These are phyloP conservation scores for Candida maesae DNA, from an alignment of 805 yeast genomes.

Conservation along the genomic window DNA sequence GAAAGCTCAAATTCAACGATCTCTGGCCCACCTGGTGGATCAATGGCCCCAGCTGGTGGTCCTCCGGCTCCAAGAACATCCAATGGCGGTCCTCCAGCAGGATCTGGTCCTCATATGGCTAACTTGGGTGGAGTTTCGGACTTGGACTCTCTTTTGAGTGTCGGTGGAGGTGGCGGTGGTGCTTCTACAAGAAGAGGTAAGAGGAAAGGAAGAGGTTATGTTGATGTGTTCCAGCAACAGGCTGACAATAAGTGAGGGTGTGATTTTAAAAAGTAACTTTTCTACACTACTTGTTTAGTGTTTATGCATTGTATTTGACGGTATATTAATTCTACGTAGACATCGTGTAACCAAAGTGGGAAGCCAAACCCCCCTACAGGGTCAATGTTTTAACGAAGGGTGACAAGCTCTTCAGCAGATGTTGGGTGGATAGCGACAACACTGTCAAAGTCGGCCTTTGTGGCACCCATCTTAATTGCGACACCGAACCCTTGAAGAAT, in stretches of 20 bases:
- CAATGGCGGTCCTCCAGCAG: slow-evolving; percentile 6
- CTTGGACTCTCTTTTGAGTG: slow-evolving; percentile 43
- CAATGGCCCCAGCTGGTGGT: slow-evolving; percentile 6
- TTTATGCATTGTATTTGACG: too few relatives aligned
- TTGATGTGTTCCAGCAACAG: slow-evolving; percentile 50
- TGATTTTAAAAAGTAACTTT: neutral
- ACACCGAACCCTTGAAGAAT: slow-evolving; percentile 98
- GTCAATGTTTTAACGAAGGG: slow-evolving; percentile 41
- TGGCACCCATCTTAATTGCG: slow-evolving; percentile 98
- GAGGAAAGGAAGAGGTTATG: slow-evolving; percentile 55
- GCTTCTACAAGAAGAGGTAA: slow-evolving; percentile 35
- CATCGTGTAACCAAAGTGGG: too few relatives aligned
- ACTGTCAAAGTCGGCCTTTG: slow-evolving; percentile 90
- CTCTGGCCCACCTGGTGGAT: slow-evolving; percentile 10
- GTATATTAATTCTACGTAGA: too few relatives aligned
- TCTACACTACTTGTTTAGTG: too few relatives aligned
- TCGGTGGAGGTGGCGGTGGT: slow-evolving; percentile 20
- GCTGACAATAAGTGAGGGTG: slow-evolving; percentile 1
- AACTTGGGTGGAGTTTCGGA: slow-evolving; percentile 25
- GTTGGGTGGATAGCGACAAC: slow-evolving; percentile 99
- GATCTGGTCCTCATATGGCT: slow-evolving; percentile 6
- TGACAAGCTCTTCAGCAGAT: slow-evolving; percentile 95
- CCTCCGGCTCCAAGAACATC: slow-evolving; percentile 2
- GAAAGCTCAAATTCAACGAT: neutral
- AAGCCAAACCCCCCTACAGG: too few relatives aligned